Conservation (phyloP, 73 alveolate species). For the Paramecium sexaurelia region DNA sequence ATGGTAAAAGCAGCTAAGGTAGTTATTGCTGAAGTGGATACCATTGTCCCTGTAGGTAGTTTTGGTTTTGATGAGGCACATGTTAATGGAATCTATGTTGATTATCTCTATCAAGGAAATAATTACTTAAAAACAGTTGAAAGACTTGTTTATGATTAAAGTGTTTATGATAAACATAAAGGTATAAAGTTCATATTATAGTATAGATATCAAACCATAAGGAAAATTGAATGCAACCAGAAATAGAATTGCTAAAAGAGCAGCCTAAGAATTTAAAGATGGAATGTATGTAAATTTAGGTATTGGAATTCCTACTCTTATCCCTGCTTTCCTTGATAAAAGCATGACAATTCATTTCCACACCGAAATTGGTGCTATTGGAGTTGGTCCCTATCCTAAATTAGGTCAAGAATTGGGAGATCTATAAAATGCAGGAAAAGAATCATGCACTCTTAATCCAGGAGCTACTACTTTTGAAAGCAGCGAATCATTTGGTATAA, state of each 20-base stretch:
- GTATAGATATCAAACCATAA: neutral
- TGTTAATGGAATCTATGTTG: conserved; percentile 89
- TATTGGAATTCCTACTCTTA: conserved; percentile 86
- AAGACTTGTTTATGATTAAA: conserved; percentile 67
- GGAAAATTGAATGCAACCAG: conserved; percentile 64
- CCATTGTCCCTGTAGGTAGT: conserved; percentile 79
- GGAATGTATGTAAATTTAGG: conserved; percentile 90
- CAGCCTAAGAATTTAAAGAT: conserved; percentile 80
- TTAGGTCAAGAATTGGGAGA: conserved; percentile 88
- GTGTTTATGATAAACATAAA: conserved; percentile 44
- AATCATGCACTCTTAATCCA: conserved; percentile 85
- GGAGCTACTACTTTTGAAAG: conserved; percentile 89
- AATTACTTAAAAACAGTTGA: conserved; percentile 78
- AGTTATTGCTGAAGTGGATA: conserved; percentile 87
- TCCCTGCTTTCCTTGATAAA: conserved; percentile 72
- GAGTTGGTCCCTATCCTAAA: conserved; percentile 85
- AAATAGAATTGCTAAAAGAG: conserved; percentile 79
- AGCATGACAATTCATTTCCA: conserved; percentile 71
- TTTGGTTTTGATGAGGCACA: conserved; percentile 89
- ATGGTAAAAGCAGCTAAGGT: conserved; percentile 82
- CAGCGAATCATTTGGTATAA: conserved; percentile 91
- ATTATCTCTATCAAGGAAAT: conserved; percentile 82
- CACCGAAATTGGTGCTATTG: conserved; percentile 87
- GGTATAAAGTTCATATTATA: conserved; percentile 22
- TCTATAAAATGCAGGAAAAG: conserved; percentile 93